These are phyloP conservation scores for Aegle marmelos DNA, from an alignment of 345 rosid genomes.

Conservation along the genomic window DNA sequence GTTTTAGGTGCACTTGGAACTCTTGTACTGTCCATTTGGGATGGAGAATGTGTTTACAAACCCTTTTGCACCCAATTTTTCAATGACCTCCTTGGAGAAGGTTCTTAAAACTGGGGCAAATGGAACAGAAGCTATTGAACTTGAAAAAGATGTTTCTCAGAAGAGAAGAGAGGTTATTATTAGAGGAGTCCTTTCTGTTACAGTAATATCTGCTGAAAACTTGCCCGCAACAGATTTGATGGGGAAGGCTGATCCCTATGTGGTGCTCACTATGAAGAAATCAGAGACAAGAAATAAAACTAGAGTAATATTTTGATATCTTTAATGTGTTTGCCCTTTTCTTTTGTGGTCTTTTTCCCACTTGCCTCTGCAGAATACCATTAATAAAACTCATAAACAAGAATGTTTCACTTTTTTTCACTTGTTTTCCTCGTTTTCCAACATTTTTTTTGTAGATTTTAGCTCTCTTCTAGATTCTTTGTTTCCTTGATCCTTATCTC, in stretches of 20 bases:
- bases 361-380: background rate
- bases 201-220: conserved; percentile 93
- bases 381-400: background rate
- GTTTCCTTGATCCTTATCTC: background rate
- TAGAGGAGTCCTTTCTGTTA: conserved; percentile 89
- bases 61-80: conserved; percentile 49
- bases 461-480: background rate
- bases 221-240: conserved; percentile 74
- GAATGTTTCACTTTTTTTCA: background rate
- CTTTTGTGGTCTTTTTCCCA: background rate
- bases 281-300: conserved; percentile 73
- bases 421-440: background rate
- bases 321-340: background rate
- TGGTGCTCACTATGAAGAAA: conserved; percentile 86
- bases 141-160: conserved; percentile 41
- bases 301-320: conserved; percentile 45
- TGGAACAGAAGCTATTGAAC: conserved; percentile 43
- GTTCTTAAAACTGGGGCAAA: conserved; percentile 64
- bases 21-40: conserved; percentile 80
- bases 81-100: conserved; percentile 92
- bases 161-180: conserved; percentile 79
- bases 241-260: conserved; percentile 97
- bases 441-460: background rate
- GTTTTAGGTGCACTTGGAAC: conserved; percentile 91
- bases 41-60: conserved; percentile 55